These are phyloP conservation scores for Leccinum subgranulosum DNA, from an alignment of 768 basidiomycete species.

Conservation along the genomic window DNA sequence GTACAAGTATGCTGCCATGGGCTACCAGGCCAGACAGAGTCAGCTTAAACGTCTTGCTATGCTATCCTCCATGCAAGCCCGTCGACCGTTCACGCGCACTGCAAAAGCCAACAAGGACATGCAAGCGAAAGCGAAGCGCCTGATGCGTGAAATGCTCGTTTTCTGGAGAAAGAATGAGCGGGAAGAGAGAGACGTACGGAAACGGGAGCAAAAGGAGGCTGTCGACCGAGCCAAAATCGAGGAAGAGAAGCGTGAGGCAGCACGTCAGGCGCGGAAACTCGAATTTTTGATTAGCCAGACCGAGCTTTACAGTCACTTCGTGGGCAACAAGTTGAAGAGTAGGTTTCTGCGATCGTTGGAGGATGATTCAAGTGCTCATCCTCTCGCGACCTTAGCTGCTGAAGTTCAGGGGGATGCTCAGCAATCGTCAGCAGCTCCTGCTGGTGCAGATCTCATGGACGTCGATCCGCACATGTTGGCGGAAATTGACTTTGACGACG, in stretches of 20 bases:
- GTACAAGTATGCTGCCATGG: slow-evolving; percentile 70
- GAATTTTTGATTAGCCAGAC: slow-evolving; percentile 99
- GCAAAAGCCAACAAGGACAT: slow-evolving; percentile 78
- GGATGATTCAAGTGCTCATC: slow-evolving; percentile 15
- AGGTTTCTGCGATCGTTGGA: slow-evolving; percentile 27
- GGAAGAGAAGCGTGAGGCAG: slow-evolving; percentile 91
- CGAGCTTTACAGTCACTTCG: slow-evolving; percentile 98
- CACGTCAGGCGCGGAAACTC: slow-evolving; percentile 90
- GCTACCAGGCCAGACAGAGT: slow-evolving; percentile 61
- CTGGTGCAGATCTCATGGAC: slow-evolving; percentile 57
- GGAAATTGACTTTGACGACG: slow-evolving; percentile 90
- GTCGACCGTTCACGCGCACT: slow-evolving; percentile 69
- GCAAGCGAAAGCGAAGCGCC: slow-evolving; percentile 79
- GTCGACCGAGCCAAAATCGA: slow-evolving; percentile 82
- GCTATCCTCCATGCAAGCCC: slow-evolving; percentile 72
- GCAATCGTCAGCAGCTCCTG: slow-evolving; percentile 43
- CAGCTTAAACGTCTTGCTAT: slow-evolving; percentile 77
- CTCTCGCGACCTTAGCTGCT: slow-evolving; percentile 47
- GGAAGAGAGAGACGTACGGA: slow-evolving; percentile 89
- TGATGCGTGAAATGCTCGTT: slow-evolving; percentile 94
- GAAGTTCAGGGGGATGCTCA: slow-evolving; percentile 66
- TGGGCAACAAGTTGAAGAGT: slow-evolving; percentile 95
- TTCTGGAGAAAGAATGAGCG: slow-evolving; percentile 99
- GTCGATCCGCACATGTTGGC: slow-evolving; percentile 50
- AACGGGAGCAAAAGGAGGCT: slow-evolving; percentile 93